Evolutionary conservation across 225 moss, liverwort and hornwort species (phyloP).

Genomic region (Anthoceros angustus): DNA sequence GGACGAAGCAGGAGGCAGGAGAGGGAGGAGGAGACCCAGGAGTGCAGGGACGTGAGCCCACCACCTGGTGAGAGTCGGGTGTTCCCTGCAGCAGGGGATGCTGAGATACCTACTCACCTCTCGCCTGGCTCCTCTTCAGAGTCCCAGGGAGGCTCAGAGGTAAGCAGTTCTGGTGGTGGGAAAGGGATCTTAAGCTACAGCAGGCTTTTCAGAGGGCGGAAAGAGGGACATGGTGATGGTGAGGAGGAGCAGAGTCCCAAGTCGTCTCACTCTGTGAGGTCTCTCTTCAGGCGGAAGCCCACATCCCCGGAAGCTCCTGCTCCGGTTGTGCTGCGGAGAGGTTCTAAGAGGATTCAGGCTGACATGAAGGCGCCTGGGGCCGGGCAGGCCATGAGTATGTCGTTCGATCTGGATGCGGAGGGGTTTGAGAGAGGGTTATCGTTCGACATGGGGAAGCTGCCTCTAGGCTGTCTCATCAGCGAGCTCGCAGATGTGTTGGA

Average conservation of each 20-base stretch:
- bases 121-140: too few species aligned
- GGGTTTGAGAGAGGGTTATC: not conserved
- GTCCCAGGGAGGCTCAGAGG: not conserved
- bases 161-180: not conserved
- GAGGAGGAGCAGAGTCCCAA: not conserved
- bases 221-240: not conserved
- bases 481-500: constrained; percentile 1
- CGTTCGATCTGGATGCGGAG: not conserved
- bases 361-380: not conserved
- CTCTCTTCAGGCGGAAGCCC: not conserved
- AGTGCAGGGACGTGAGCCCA: not conserved
- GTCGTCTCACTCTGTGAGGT: not conserved
- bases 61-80: not conserved
- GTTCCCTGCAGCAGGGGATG: not conserved
- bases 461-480: not conserved
- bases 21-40: too few species aligned
- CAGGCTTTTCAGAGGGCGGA: constrained; percentile 2
- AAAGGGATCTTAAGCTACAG: not conserved
- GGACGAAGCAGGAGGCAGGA: not conserved
- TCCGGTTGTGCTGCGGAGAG: not conserved
- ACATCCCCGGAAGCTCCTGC: not conserved
- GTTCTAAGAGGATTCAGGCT: not conserved
- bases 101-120: too few species aligned
- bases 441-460: not conserved
- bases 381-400: not conserved